Evolutionary conservation across 139 green algal genomes (phyloP).

Genomic region (Micromonas commoda): DNA sequence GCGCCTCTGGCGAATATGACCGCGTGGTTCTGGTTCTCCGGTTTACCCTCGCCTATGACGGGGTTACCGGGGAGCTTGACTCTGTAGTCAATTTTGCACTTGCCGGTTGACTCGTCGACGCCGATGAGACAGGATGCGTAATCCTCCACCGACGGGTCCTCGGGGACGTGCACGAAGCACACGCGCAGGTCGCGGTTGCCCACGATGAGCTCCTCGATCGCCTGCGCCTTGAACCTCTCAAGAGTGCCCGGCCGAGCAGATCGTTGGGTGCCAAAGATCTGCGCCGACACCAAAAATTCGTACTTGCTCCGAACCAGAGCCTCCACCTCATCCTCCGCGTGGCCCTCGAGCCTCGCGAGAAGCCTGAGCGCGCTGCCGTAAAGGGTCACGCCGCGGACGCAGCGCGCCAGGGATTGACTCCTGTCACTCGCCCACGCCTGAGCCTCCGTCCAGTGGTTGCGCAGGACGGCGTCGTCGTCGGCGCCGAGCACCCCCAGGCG

Average conservation of each 20-base stretch:
- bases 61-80: conserved; percentile 54
- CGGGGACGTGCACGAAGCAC: conserved; percentile 7
- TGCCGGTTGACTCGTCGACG: background rate
- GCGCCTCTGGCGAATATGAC: conserved; percentile 73
- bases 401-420: conserved; percentile 73
- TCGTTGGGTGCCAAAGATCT: conserved; percentile 46
- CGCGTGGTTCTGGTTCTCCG: conserved; percentile 85
- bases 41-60: conserved; percentile 80
- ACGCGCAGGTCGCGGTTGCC: conserved; percentile 8
- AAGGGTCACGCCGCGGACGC: conserved; percentile 52
- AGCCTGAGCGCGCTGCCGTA: conserved; percentile 49
- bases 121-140: conserved; percentile 17
- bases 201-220: conserved; percentile 4
- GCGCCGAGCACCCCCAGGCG: background rate
- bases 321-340: conserved; percentile 42
- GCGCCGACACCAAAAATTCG: conserved; percentile 64
- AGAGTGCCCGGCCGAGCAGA: background rate
- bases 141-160: background rate
- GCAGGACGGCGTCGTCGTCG: conserved; percentile 29
- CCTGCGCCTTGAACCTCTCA: conserved; percentile 9
- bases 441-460: conserved; percentile 54
- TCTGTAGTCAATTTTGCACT: no score
- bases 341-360: conserved; percentile 44
- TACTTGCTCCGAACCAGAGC: conserved; percentile 63
- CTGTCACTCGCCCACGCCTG: conserved; percentile 75